Evolutionary conservation across 169 alveolate species (phyloP), one percentile per base, ranked within the genome.

Genomic region (Cryptosporidium felis): DNA sequence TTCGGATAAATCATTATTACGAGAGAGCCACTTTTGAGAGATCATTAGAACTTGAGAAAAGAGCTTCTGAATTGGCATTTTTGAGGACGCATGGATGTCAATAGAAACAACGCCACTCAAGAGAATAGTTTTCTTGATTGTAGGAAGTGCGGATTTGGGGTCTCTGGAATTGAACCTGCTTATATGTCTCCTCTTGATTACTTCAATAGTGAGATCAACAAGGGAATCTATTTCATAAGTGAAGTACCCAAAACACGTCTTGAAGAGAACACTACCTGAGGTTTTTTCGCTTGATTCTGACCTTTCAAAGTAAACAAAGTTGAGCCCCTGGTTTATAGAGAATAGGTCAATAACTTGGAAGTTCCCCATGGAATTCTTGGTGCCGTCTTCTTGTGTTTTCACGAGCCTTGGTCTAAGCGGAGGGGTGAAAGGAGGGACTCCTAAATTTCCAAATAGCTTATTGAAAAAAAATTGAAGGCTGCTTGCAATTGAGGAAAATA

Each of bases 271-370:
- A 23, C 53, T 45, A 21, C 49, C 28, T 2, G 21, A 10, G 4
- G 10, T 30, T 2, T 28, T 26, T 28, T 6, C 23, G 2, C 32
- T 30, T 32, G 21, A 45, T 4, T 49, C 36, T 9, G 81, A 46
- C 44, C 30, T 53, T 46, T 46, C 81, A 18, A 45, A 18, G 49
- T 65, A 65, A 46, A 44, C 16, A 65, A 45, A 65, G 38, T 30
- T 65, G 32, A 38, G 1, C 5, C 79, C 53, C 21, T 44, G 40
- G 14, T 65, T 44, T 8, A 65, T 46, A 0, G 81, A 65, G 30
- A 65, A 34, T 10, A 65, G 6, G 36, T 65, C 81, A 65, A 65
- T 49, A 46, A 65, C 62, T 28, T 36, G 38, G 26, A 45, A 32
- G 32, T 65, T 47, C 3, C 49, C 30, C 38, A 45, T 1, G 12